Conservation (phyloP, 768 basidiomycete species). For the Daedalea quercina region DNA sequence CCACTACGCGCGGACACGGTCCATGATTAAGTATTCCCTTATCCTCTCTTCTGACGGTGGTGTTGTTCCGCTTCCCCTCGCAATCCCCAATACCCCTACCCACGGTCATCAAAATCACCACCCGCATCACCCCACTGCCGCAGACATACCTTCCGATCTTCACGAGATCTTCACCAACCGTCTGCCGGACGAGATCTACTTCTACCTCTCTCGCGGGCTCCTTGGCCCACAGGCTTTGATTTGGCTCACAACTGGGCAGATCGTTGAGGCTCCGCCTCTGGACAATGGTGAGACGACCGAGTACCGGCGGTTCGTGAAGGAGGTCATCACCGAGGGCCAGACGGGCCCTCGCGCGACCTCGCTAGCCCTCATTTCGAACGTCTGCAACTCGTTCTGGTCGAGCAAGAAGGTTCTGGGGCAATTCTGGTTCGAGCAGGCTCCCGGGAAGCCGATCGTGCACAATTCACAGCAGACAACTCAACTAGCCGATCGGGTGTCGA, state of each 20-base stretch:
- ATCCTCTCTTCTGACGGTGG: slow-evolving; percentile 83
- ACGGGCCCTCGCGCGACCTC: slow-evolving; percentile 91
- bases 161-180: slow-evolving; percentile 94
- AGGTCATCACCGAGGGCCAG: slow-evolving; percentile 91
- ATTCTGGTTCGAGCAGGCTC: slow-evolving; percentile 68
- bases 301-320: slow-evolving; percentile 91
- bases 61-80: slow-evolving; percentile 76
- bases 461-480: slow-evolving; percentile 74
- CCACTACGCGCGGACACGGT: slow-evolving; percentile 80
- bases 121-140: slow-evolving; percentile 64
- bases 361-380: slow-evolving; percentile 80
- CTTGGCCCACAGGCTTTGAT: slow-evolving; percentile 84
- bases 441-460: slow-evolving; percentile 55
- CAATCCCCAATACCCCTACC: slow-evolving; percentile 42
- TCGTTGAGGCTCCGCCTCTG: slow-evolving; percentile 81
- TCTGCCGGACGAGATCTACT: slow-evolving; percentile 94
- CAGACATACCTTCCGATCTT: slow-evolving; percentile 86
- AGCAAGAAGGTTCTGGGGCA: slow-evolving; percentile 62
- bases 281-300: slow-evolving; percentile 95
- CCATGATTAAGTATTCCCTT: slow-evolving; percentile 88
- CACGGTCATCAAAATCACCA: slow-evolving; percentile 44
- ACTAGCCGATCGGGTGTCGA: slow-evolving; percentile 78
- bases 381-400: slow-evolving; percentile 75
- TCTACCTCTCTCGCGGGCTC: slow-evolving; percentile 90
- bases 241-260: slow-evolving; percentile 88